phyloP scores from a whole-genome alignment of 768 basidiomycete genomes.

The Roridomyces roridus region DNA sequence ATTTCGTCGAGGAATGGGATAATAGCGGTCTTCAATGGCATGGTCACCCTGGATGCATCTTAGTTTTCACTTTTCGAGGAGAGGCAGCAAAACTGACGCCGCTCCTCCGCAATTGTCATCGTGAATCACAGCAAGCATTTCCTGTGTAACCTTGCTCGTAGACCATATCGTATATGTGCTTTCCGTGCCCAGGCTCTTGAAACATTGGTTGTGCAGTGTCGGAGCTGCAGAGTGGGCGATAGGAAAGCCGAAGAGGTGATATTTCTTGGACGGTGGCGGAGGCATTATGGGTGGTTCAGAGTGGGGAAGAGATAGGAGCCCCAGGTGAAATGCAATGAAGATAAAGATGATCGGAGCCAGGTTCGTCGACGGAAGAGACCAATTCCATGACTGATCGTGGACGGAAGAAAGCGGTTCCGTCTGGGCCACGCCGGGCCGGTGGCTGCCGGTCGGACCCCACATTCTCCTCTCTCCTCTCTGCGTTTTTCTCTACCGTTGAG shows the following conservation, averaged over 20 bases:
- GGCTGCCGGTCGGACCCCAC: no score
- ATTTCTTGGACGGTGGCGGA: constrained; percentile 9
- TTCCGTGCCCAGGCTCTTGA: constrained; percentile 30
- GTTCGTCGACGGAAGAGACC: no score
- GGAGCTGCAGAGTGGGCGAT: constrained; percentile 42
- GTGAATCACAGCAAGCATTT: constrained; percentile 30
- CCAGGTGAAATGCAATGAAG: background rate
- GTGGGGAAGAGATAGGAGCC: no score
- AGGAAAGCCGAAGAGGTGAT: constrained; percentile 41
- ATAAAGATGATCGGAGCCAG: background rate
- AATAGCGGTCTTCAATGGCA: constrained; percentile 42
- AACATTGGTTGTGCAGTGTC: constrained; percentile 38
- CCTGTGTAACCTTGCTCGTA: constrained; percentile 39
- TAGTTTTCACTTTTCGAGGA: background rate
- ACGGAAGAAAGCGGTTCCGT: no score
- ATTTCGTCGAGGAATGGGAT: constrained; percentile 39
- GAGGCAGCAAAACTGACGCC: constrained; percentile 30
- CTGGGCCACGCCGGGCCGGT: no score
- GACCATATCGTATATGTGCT: constrained; percentile 36
- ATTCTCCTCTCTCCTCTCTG: no score
- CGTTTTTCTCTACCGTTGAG: no score
- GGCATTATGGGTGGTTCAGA: background rate
- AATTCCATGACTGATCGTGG: no score
- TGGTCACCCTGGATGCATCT: constrained; percentile 35
- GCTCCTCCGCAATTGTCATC: constrained; percentile 37